Base-by-base conservation (phyloP, 2,329 filamentous ascomycete species). In the Macrophomina tecta region DNA sequence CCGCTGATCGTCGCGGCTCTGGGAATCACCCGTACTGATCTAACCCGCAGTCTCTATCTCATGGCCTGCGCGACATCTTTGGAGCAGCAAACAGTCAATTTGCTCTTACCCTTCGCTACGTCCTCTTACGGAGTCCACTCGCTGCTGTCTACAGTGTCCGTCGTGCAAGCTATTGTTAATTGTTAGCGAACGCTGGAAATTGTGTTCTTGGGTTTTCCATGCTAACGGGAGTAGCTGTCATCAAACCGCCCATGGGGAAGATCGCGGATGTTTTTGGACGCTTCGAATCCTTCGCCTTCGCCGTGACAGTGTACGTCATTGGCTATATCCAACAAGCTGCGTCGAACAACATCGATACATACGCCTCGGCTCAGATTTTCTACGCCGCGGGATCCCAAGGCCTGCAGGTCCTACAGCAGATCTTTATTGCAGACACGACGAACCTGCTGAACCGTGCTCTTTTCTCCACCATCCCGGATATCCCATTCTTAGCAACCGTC, bases 21-120 rank as follows among this genome's bases (percentile, higher is more conserved):
- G 30, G 49, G 8, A 23, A 23, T 23, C 23, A 16, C 30, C 12
- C 23, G 14, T 5, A 71, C 64, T 68, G 72, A 75, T 46, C 46
- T 48, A 32, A 38, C n/a, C 49, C 18, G 45, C 23, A 78, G 74
- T 11, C 70, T 77, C 7, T 73, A 89, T 68, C 81, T 89, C 66
- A 87, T 90, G 80, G 87, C 88, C 23, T 89, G 87, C 71, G 84
- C 85, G 58, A 90, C 87, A 5, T 90, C 88, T n/a, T 81, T 91
- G 18, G 89, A 90, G 74, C 83, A 84, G 16, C 89, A 90, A 73
- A 87, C 87, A 8, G 88, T 88, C 1, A 83, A 82, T 63, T 84
- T 87, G 8, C 79, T 91, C 56, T 84, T 85, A 16, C 84, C 86
- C 28, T 90, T 87, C 78, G 88, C 90, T 36, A 91, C 89, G 1